Conservation (phyloP, 768 basidiomycete genomes). For the Goffeauzyma gilvescens region DNA sequence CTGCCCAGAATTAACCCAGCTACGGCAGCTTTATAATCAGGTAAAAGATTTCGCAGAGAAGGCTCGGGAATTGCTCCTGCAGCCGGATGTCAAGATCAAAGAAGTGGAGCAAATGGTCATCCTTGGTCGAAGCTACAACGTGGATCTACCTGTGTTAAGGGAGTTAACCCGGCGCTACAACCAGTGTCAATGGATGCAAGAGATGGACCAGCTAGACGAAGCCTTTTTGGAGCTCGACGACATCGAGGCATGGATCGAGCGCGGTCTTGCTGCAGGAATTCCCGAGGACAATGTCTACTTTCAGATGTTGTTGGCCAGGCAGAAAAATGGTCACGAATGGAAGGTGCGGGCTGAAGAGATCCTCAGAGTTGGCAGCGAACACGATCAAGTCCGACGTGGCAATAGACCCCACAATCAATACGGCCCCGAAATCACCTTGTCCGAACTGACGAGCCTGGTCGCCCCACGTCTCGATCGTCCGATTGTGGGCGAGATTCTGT, state of each 20-base stretch:
- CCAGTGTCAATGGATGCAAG: conserved; percentile 54
- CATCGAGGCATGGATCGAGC: conserved; percentile 50
- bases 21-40: conserved; percentile 21
- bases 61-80: no score
- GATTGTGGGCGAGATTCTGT: conserved; percentile 47
- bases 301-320: conserved; percentile 36
- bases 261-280: conserved; percentile 52
- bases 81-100: conserved; percentile 10
- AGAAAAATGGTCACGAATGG: conserved; percentile 62
- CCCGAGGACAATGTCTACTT: conserved; percentile 43
- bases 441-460: conserved; percentile 55
- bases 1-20: conserved; percentile 46
- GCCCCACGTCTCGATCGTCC: conserved; percentile 49
- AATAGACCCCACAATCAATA: conserved; percentile 14
- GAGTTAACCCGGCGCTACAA: conserved; percentile 65
- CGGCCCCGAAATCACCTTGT: conserved; percentile 53
- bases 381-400: conserved; percentile 5
- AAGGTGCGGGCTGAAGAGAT: conserved; percentile 48
- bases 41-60: no score
- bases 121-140: conserved; percentile 42
- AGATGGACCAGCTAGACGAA: conserved; percentile 58
- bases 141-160: conserved; percentile 59
- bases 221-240: conserved; percentile 51
- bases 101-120: conserved; percentile 14
- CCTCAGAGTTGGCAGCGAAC: conserved; percentile 31